Evolutionary conservation across 2,329 filamentous ascomycete genomes (phyloP), one percentile per base, ranked within the genome.

Genomic region (Aspergillus amoenus): DNA sequence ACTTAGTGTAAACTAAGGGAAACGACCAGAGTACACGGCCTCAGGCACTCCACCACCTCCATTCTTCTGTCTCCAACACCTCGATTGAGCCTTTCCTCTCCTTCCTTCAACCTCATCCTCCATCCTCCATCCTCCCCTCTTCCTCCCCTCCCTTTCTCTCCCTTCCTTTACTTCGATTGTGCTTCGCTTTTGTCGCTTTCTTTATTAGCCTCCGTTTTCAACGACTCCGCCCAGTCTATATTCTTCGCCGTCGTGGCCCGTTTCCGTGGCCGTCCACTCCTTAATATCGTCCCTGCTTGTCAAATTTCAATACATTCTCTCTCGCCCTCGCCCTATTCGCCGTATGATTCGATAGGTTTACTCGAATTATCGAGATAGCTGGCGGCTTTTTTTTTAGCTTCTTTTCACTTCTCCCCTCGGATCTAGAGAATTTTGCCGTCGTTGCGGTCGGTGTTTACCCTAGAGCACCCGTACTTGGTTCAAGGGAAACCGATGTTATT

Each of bases 211-310:
- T 59, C 51, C 45, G 27, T 39, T 54, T 51, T 56, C 57, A 52
- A 57, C 32, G 21, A 32, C 37, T 47, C 55, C 55, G 57, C 48
- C 21, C 24, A 47, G 32, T 48, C 56, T 45, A 57, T 53, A 48
- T 55, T 47, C 43, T 54, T 50, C 40, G 30, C 50, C 44, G 18
- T 54, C 18, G 30, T 66, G 69, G 68, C 64, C 69, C 65, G 55
- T 63, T 51, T 56, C 68, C 61, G 69, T 72, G 71, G 71, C 70
- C 71, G 71, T 74, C 71, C 71, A 69, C 67, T 74, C 71, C 66
- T 74, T 74, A 72, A 50, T 56, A 51, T 46, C 49, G 45, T 53
- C 39, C 52, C 48, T 51, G 57, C 44, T 49, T 53, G 50, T 55
- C 55, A 8, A 43, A 46, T 34, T 40, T 49, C 52, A 52, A 53